Evolutionary conservation across 805 yeast genomes (phyloP).

Genomic region (Ogataea philodendri): DNA sequence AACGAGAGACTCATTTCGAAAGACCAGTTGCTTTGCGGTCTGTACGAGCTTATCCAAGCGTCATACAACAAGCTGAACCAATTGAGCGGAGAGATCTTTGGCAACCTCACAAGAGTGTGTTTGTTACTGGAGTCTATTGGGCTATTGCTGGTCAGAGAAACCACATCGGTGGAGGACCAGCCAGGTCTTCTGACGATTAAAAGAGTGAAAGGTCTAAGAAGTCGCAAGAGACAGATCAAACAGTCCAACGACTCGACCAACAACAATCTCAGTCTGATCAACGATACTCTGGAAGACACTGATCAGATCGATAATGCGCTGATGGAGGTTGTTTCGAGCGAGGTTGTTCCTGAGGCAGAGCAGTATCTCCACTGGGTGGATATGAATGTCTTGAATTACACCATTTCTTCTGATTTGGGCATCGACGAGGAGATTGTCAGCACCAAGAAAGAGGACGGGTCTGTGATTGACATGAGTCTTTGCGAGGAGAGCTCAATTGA

Average conservation of each 20-base stretch:
- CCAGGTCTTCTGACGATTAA: constrained; percentile 48
- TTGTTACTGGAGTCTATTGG: constrained; percentile 74
- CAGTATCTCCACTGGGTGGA: constrained; percentile 49
- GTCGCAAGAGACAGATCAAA: constrained; percentile 37
- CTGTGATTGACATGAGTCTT: constrained; percentile 13
- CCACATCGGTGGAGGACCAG: constrained; percentile 28
- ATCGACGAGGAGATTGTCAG: constrained; percentile 22
- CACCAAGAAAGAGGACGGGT: constrained; percentile 11
- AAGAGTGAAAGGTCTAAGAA: constrained; percentile 76
- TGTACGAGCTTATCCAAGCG: constrained; percentile 24
- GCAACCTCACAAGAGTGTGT: constrained; percentile 49
- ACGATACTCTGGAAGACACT: constrained; percentile 29
- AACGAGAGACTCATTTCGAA: constrained; percentile 24
- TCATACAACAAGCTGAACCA: constrained; percentile 39
- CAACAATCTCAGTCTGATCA: constrained; percentile 22
- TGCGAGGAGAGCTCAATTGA: constrained; percentile 26
- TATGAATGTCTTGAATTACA: constrained; percentile 30
- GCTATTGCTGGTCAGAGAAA: constrained; percentile 52
- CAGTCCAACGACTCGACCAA: constrained; percentile 18
- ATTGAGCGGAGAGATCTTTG: constrained; percentile 37
- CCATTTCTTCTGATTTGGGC: constrained; percentile 26
- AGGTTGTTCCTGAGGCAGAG: constrained; percentile 37
- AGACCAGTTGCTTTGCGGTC: constrained; percentile 23
- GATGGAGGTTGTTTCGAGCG: constrained; percentile 39
- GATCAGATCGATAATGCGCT: constrained; percentile 36